Evolutionary conservation across 192 early-diverging fungal genomes (phyloP).

Genomic region (Diversispora epigaea): DNA sequence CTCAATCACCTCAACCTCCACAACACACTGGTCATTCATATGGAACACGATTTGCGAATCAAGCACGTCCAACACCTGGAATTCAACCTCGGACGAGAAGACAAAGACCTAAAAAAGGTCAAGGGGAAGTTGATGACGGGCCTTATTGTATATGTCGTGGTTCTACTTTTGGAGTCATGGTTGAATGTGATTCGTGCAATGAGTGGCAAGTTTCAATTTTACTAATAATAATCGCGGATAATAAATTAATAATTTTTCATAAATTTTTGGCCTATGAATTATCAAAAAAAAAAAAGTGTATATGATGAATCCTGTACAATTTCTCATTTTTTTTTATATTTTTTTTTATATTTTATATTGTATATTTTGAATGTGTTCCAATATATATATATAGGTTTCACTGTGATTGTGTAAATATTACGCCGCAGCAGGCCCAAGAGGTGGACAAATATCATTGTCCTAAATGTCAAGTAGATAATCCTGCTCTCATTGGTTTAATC

Average conservation of each 20-base stretch:
- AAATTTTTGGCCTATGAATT: neutral
- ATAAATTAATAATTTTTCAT: neutral
- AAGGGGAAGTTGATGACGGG: neutral
- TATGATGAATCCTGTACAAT: neutral
- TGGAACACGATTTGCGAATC: slow-evolving; percentile 12
- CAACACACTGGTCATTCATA: neutral
- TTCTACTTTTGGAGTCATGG: slow-evolving; percentile 3
- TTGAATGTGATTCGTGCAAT: slow-evolving; percentile 12
- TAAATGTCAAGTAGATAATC: slow-evolving; percentile 9
- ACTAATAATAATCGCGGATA: neutral
- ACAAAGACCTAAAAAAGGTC: slow-evolving; percentile 3
- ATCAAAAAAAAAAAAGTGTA: neutral
- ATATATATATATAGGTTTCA: slow-evolving; percentile 8
- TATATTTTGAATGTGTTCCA: neutral
- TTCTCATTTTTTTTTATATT: no score
- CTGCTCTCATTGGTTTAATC: slow-evolving; percentile 8
- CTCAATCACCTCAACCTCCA: no score
- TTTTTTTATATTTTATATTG: neutral
- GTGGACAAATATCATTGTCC: slow-evolving; percentile 10
- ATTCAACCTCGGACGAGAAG: slow-evolving; percentile 1
- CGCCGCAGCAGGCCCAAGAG: neutral
- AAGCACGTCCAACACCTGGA: neutral
- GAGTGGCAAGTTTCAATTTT: slow-evolving; percentile 18
- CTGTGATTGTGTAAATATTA: slow-evolving; percentile 4
- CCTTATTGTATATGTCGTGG: slow-evolving; percentile 16